Conservation (phyloP, 202 grass and related monocot species). For the Cymbopogon flexuosus region DNA sequence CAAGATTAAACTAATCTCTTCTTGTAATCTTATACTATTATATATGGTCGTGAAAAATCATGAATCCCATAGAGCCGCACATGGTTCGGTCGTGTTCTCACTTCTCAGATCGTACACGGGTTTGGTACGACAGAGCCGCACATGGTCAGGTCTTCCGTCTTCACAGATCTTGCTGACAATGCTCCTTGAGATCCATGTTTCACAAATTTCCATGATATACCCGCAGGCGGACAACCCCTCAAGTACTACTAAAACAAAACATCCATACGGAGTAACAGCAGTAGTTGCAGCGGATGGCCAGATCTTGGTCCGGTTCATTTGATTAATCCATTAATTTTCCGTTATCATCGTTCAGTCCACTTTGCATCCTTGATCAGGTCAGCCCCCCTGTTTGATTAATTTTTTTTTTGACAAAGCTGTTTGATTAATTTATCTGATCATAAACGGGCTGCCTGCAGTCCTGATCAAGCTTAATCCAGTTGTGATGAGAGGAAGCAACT, state of each 20-base stretch:
- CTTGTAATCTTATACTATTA: no score
- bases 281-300: not conserved
- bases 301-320: not conserved
- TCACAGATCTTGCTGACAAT: not conserved
- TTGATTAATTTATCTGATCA: not conserved
- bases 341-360: not conserved
- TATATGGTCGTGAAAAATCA: not conserved
- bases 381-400: not conserved
- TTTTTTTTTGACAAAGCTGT: no score
- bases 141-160: constrained; percentile 12
- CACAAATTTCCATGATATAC: not conserved
- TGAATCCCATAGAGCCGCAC: not conserved
- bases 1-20: no score
- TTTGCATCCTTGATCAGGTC: constrained; percentile 12
- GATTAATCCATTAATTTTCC: not conserved
- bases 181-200: not conserved
- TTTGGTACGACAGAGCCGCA: constrained; percentile 1
- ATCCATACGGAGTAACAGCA: not conserved
- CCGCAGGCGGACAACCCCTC: not conserved
- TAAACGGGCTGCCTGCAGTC: not conserved
- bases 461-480: not conserved
- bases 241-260: not conserved
- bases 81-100: not conserved
- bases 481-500: not conserved
- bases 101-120: not conserved